Conservation (phyloP, 306 rosid species). For the Dicorynia guianensis region DNA sequence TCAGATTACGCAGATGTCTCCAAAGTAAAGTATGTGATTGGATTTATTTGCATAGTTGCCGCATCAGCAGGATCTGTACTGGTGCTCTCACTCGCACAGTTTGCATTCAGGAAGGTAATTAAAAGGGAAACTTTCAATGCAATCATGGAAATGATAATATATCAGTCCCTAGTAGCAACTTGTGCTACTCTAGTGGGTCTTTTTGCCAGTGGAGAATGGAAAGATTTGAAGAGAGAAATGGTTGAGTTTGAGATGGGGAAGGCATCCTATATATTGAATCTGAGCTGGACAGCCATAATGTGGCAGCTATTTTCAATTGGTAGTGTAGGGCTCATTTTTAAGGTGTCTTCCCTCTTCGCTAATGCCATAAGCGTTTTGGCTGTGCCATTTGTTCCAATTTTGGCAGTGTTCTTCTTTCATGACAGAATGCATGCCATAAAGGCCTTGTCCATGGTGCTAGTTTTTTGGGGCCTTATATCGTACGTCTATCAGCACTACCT, state of each 20-base stretch:
- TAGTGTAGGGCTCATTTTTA: conserved; percentile 51
- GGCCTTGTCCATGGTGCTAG: conserved; percentile 56
- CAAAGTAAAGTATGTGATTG: conserved; percentile 44
- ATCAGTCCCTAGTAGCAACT: conserved; percentile 36
- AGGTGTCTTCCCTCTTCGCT: conserved; percentile 65
- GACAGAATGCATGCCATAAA: conserved; percentile 58
- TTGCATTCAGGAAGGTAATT: conserved; percentile 45
- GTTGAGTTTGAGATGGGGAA: conserved; percentile 45
- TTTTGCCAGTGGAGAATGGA: conserved; percentile 63
- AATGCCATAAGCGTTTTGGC: conserved; percentile 54
- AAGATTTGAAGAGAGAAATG: conserved; percentile 46
- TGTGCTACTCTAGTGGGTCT: conserved; percentile 41
- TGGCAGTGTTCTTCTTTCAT: conserved; percentile 57
- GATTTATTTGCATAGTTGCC: conserved; percentile 53
- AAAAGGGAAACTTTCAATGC: conserved; percentile 50
- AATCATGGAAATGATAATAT: conserved; percentile 47
- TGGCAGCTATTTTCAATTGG: conserved; percentile 53
- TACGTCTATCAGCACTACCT: conserved; percentile 60
- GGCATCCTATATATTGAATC: conserved; percentile 47
- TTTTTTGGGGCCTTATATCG: conserved; percentile 63
- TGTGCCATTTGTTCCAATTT: conserved; percentile 58
- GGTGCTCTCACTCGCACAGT: conserved; percentile 46
- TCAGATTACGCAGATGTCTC: background rate
- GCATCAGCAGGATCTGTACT: conserved; percentile 52
- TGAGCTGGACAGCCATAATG: conserved; percentile 46